Evolutionary conservation across 805 yeast species (phyloP).

Genomic region (Debaryomyces tyrocola): DNA sequence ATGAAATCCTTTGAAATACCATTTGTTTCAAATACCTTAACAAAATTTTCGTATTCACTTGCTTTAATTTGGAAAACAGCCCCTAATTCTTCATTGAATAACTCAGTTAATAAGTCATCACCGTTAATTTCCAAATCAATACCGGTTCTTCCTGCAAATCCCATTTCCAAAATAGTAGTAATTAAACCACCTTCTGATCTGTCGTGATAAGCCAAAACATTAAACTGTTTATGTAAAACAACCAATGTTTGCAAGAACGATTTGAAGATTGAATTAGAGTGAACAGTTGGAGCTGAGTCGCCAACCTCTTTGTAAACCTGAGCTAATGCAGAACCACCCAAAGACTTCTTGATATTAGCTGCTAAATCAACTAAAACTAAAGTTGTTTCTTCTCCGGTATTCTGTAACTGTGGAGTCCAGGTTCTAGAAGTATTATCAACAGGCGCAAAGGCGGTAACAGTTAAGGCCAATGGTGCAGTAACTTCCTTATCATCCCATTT

Average conservation of each 20-base stretch:
- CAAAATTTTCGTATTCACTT: slow-evolving; percentile 55
- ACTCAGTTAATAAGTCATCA: slow-evolving; percentile 49
- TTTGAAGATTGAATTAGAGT: slow-evolving; percentile 61
- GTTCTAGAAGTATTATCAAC: slow-evolving; percentile 82
- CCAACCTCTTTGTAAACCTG: slow-evolving; percentile 93
- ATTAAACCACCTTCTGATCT: slow-evolving; percentile 95
- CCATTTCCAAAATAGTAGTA: slow-evolving; percentile 88
- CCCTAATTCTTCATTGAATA: slow-evolving; percentile 94
- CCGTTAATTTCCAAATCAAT: slow-evolving; percentile 52
- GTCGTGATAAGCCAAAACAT: slow-evolving; percentile 90
- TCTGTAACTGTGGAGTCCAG: slow-evolving; percentile 87
- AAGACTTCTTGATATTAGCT: slow-evolving; percentile 45
- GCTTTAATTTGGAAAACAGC: slow-evolving; percentile 86
- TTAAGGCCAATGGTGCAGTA: slow-evolving; percentile 90
- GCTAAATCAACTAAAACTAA: slow-evolving; percentile 82
- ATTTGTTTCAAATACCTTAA: slow-evolving; percentile 50
- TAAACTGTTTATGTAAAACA: slow-evolving; percentile 63
- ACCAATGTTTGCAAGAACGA: slow-evolving; percentile 68
- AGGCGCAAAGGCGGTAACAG: slow-evolving; percentile 88
- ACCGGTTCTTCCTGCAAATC: slow-evolving; percentile 93
- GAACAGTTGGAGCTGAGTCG: slow-evolving; percentile 77
- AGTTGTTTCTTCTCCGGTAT: slow-evolving; percentile 50
- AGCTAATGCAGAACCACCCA: slow-evolving; percentile 94
- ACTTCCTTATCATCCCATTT: slow-evolving; percentile 92
- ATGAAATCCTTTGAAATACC: slow-evolving; percentile 58